Conservation (phyloP, 331 rosid species). For the Quercus lobata region DNA sequence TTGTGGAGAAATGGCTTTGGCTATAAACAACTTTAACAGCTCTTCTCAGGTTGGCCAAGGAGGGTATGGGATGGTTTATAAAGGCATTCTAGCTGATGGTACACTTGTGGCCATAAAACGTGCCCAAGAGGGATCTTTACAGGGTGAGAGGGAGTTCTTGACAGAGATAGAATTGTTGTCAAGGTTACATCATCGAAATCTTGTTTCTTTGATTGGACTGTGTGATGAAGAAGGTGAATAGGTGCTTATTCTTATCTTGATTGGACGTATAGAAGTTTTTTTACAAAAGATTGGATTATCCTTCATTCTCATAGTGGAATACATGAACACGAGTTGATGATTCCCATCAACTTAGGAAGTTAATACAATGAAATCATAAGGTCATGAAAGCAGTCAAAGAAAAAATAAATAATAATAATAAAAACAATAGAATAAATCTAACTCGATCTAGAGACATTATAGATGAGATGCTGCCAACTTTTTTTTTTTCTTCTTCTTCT, state of each 20-base stretch:
- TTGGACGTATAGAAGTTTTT: neutral
- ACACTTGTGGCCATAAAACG: neutral
- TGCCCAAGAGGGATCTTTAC: neutral
- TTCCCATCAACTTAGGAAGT: neutral
- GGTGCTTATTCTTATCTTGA: conserved; percentile 29
- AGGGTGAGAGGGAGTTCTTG: conserved; percentile 82
- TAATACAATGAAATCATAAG: neutral
- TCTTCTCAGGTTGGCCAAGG: too few species aligned
- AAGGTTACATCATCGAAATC: conserved; percentile 89
- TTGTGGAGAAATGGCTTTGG: neutral
- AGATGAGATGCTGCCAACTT: neutral
- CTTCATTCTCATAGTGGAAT: neutral
- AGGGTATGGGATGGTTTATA: too few species aligned
- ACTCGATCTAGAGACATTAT: neutral
- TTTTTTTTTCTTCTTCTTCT: too few species aligned
- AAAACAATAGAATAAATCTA: neutral
- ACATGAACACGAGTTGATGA: neutral
- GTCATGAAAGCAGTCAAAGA: neutral
- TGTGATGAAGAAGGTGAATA: conserved; percentile 90
- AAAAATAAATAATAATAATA: too few species aligned
- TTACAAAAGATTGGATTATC: neutral
- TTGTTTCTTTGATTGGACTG: conserved; percentile 75
- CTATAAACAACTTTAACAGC: too few species aligned
- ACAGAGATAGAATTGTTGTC: conserved; percentile 83
- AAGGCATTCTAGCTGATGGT: neutral